phyloP scores from a whole-genome alignment of 1,139 yeast genomes.

The Nakaseomyces sp. region DNA sequence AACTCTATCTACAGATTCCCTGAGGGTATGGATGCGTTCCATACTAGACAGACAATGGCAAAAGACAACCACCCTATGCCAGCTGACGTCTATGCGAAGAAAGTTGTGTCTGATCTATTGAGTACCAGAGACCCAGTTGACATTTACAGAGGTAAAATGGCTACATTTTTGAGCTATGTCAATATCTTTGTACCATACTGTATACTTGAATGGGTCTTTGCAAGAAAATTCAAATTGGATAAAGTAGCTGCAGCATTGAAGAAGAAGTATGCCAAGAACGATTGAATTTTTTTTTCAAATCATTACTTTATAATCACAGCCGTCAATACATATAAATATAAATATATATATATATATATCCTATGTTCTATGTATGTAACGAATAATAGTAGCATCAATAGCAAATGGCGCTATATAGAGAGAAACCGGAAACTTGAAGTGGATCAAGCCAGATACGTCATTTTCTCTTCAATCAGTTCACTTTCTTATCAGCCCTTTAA shows the following conservation, averaged over 20 bases:
- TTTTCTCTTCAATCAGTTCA: too few species aligned
- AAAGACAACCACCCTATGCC: constrained; percentile 50
- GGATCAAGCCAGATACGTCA: too few species aligned
- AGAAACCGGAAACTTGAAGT: too few species aligned
- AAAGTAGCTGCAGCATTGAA: constrained; percentile 29
- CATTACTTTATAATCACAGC: neutral
- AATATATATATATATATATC: too few species aligned
- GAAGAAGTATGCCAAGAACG: constrained; percentile 8
- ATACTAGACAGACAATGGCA: constrained; percentile 53
- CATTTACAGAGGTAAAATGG: constrained; percentile 49
- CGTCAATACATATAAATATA: too few species aligned
- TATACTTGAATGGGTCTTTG: constrained; percentile 39
- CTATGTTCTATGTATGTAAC: too few species aligned
- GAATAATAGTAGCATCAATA: too few species aligned
- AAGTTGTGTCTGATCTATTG: constrained; percentile 44
- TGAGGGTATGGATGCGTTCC: constrained; percentile 43
- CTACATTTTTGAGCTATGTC: constrained; percentile 35
- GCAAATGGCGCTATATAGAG: too few species aligned
- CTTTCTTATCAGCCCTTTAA: too few species aligned
- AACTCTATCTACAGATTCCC: constrained; percentile 48
- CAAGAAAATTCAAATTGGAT: constrained; percentile 42
- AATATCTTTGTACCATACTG: constrained; percentile 39
- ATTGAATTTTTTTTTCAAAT: neutral
- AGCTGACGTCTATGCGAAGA: constrained; percentile 47
- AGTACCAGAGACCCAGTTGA: constrained; percentile 37